Percentiles rank a stretch among this genome's conserved stretches.
Evolutionary conservation across 192 early-diverging fungal species (phyloP).

Genomic region (Cetraspora pellucida): DNA sequence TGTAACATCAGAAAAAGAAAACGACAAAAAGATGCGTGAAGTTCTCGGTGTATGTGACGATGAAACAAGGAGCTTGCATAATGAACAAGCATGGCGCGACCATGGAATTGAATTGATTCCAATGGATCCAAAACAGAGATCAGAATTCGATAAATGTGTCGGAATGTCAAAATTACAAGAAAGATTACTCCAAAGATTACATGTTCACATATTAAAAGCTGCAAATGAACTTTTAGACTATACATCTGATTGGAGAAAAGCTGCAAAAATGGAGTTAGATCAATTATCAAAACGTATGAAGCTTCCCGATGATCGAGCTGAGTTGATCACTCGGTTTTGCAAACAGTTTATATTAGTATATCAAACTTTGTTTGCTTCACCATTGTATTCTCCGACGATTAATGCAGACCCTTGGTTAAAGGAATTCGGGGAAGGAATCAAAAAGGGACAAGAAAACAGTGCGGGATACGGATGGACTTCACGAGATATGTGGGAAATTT

Average conservation of each 20-base stretch:
- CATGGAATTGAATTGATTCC: neutral
- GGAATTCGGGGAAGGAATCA: neutral
- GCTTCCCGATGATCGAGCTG: neutral
- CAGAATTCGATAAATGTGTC: neutral
- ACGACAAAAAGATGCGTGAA: neutral
- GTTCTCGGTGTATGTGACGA: neutral
- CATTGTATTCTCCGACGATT: neutral
- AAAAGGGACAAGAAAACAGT: neutral
- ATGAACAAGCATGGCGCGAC: neutral
- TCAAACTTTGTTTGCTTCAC: neutral
- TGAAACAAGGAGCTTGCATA: neutral
- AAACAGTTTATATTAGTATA: neutral
- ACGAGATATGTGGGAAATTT: neutral
- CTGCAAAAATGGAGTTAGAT: neutral
- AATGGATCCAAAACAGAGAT: neutral
- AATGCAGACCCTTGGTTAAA: neutral
- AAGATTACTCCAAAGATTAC: neutral
- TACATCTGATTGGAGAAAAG: neutral
- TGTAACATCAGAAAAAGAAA: neutral
- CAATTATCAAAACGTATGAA: neutral
- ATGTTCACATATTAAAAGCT: neutral
- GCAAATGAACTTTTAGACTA: neutral
- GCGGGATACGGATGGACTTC: neutral
- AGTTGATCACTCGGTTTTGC: neutral
- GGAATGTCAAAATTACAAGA: neutral